Base-by-base conservation (phyloP, 163 green algal species). In the Chlorella variabilis region DNA sequence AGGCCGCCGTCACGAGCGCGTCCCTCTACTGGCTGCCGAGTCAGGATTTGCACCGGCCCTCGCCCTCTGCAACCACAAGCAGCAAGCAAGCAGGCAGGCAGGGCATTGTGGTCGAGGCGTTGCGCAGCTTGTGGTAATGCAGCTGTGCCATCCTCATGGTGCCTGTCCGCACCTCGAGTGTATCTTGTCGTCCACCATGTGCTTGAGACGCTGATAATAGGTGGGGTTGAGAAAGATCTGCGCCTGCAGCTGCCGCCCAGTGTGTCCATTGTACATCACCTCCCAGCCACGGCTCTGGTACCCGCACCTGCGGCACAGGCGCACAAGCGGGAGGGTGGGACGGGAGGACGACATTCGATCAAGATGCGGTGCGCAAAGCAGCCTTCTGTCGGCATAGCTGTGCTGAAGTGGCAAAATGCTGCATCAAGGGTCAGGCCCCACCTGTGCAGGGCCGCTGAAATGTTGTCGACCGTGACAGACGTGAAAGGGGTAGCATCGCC, bases 111-210 rank as follows among this genome's bases (percentile, higher is more conserved):
- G 45, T 54, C 45, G n/a, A n/a, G n/a, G n/a, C n/a, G n/a, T n/a
- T n/a, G n/a, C n/a, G n/a, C n/a, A n/a, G n/a, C n/a, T n/a, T n/a
- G n/a, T n/a, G n/a, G n/a, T n/a, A n/a, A n/a, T n/a, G n/a, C n/a
- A n/a, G n/a, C n/a, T n/a, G 11, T 54, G 45, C 45, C 45, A 54
- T 23, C 11, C 45, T 23, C 45, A 54, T 15, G 45, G 11, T 11
- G 45, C 45, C 45, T 54, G 11, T 54, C 45, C 45, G 8, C 36
- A 69, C 71, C 82, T 51, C 91, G 86, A 20, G 87, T 97, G 94
- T 69, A 97, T 97, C 88, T 99, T 99, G 90, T 99, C 97, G 87
- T 99, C 96, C 71, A 99, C 97, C 97, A 99, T 99, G 85, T 99
- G 97, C 94, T 99, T 99, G 20, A 99, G 91, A 27, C 97, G 93